Percentiles rank a stretch among this genome's conserved stretches.
Conservation (phyloP, 805 yeast genomes). For the Candida qinlingensis region DNA sequence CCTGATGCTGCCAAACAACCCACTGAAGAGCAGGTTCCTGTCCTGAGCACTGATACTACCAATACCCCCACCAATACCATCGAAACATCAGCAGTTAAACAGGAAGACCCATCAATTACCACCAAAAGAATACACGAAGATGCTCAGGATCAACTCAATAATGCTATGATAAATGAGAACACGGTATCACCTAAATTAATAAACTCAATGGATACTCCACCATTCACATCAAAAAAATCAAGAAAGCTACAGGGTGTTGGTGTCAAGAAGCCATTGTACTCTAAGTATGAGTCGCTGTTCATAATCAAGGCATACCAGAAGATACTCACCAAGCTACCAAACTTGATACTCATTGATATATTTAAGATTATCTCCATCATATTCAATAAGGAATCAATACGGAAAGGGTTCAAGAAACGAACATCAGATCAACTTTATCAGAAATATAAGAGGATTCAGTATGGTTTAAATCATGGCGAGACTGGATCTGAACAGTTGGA, state of each 20-base stretch:
- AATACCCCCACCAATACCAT: no score
- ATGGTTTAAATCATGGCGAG: slow-evolving; percentile 23
- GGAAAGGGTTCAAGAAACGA: slow-evolving; percentile 21
- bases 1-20: no score
- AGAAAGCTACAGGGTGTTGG: slow-evolving; percentile 25
- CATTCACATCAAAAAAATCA: slow-evolving; percentile 13
- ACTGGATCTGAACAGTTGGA: slow-evolving; percentile 11
- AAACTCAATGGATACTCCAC: slow-evolving; percentile 1
- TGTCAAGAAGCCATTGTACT: slow-evolving; percentile 23
- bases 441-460: slow-evolving; percentile 23
- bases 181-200: background rate
- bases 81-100: background rate
- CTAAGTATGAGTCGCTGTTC: slow-evolving; percentile 22
- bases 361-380: slow-evolving; percentile 20
- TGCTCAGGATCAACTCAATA: background rate
- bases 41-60: no score
- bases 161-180: background rate
- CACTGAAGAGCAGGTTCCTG: no score
- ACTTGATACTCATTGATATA: slow-evolving; percentile 18
- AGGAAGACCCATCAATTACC: background rate
- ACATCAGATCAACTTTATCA: slow-evolving; percentile 25
- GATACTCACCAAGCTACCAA: slow-evolving; percentile 15
- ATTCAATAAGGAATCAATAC: slow-evolving; percentile 20
- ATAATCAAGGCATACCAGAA: slow-evolving; percentile 21
- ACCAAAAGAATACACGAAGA: background rate